phyloP scores from a whole-genome alignment of 306 rosid species.

The barrel medic (Medicago truncatula) region MtrunA17r5.0-ANR NC_053043.1:31942501-31943000 shows the following conservation, averaged over 20 bases:
- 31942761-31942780: conserved; percentile 70
- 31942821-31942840: conserved; percentile 69
- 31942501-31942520: conserved; percentile 76
- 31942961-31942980: conserved; percentile 57
- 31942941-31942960: conserved; percentile 54
- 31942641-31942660: conserved; percentile 70
- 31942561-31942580: conserved; percentile 60
- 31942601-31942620: conserved; percentile 47
- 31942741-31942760: conserved; percentile 60
- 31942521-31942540: conserved; percentile 72
- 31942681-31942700: conserved; percentile 73
- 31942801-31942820: conserved; percentile 61
- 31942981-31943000: conserved; percentile 61
- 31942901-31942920: background rate
- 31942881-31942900: conserved; percentile 1
- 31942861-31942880: background rate
- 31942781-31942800: conserved; percentile 63
- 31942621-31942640: conserved; percentile 32
- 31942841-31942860: conserved; percentile 63
- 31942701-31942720: conserved; percentile 71
- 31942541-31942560: conserved; percentile 52
- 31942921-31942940: background rate
- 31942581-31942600: conserved; percentile 66
- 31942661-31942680: conserved; percentile 69
- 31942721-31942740: conserved; percentile 68